Conservation (phyloP, 2,329 filamentous ascomycete genomes). For the Penicillium sp. region DNA sequence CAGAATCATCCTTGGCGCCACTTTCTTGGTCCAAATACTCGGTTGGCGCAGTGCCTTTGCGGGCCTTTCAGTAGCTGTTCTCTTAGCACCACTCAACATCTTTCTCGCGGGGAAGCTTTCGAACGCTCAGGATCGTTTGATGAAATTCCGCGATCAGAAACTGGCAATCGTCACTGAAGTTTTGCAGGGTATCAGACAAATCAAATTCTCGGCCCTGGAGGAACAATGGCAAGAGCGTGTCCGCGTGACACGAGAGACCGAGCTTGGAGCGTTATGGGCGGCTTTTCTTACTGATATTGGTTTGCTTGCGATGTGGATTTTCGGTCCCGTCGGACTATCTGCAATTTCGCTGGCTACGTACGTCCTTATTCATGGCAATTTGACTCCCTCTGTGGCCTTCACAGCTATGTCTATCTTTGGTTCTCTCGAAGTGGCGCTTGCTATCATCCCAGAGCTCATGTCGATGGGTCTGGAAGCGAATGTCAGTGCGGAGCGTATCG, state of each 20-base stretch:
- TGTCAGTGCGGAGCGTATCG: conserved; percentile 68
- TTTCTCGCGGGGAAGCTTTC: conserved; percentile 63
- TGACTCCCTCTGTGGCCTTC: conserved; percentile 72
- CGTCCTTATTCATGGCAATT: conserved; percentile 57
- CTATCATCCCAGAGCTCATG: conserved; percentile 68
- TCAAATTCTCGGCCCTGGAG: conserved; percentile 78
- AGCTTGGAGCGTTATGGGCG: conserved; percentile 63
- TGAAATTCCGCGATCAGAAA: conserved; percentile 73
- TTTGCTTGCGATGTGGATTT: conserved; percentile 65
- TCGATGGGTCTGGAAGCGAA: conserved; percentile 67
- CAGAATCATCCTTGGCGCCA: conserved; percentile 62
- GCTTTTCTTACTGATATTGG: conserved; percentile 62
- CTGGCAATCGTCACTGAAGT: conserved; percentile 72
- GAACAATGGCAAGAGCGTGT: conserved; percentile 71
- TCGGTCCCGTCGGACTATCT: conserved; percentile 69
- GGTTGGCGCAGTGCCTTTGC: conserved; percentile 66
- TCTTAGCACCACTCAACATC: conserved; percentile 66
- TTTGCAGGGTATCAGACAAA: conserved; percentile 73
- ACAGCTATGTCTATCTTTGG: conserved; percentile 70
- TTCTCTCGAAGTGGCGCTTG: conserved; percentile 67
- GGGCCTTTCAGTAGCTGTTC: conserved; percentile 61
- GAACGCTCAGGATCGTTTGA: conserved; percentile 62
- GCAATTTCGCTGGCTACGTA: conserved; percentile 68
- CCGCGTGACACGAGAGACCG: conserved; percentile 59
- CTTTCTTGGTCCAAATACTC: conserved; percentile 64